phyloP scores from a whole-genome alignment of 768 basidiomycete species.

The Amanita thiersii region DNA sequence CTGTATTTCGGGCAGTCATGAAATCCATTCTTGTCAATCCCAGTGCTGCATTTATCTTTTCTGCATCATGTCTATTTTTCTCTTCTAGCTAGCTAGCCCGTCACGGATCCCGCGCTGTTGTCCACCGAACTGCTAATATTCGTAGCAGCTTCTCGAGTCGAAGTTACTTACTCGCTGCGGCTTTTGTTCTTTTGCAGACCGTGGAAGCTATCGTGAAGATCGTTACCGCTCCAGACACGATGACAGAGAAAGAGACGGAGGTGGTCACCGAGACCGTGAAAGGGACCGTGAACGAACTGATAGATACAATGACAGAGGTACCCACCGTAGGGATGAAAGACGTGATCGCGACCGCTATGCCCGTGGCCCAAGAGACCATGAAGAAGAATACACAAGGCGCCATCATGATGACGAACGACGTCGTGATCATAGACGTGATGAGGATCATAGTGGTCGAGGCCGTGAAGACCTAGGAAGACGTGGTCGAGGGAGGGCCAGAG shows the following conservation, averaged over 20 bases:
- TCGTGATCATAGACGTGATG: conserved; percentile 36
- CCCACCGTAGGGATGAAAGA: conserved; percentile 40
- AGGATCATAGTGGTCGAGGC: conserved; percentile 29
- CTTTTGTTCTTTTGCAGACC: conserved; percentile 43
- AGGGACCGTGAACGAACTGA: conserved; percentile 30
- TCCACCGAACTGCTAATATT: conserved; percentile 27
- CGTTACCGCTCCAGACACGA: conserved; percentile 64
- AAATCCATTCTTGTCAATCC: conserved; percentile 19
- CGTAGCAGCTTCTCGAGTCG: conserved; percentile 16
- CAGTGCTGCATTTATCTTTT: conserved; percentile 22
- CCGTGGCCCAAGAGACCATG: conserved; percentile 32
- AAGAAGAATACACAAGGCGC: conserved; percentile 35
- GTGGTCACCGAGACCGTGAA: conserved; percentile 43
- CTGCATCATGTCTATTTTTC: conserved; percentile 41
- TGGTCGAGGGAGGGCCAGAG: conserved; percentile 42
- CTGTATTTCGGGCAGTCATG: conserved; percentile 10
- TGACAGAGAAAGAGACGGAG: conserved; percentile 32
- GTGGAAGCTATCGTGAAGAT: conserved; percentile 54
- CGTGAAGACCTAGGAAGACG: conserved; percentile 26
- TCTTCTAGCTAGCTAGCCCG: conserved; percentile 61
- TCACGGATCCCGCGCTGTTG: conserved; percentile 26
- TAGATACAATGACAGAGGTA: conserved; percentile 22
- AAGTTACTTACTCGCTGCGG: conserved; percentile 42
- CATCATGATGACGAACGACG: conserved; percentile 44
- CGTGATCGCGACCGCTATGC: conserved; percentile 42